Base-by-base conservation (phyloP, 495 filamentous ascomycete species). In the Aspergillus biplanus region DNA sequence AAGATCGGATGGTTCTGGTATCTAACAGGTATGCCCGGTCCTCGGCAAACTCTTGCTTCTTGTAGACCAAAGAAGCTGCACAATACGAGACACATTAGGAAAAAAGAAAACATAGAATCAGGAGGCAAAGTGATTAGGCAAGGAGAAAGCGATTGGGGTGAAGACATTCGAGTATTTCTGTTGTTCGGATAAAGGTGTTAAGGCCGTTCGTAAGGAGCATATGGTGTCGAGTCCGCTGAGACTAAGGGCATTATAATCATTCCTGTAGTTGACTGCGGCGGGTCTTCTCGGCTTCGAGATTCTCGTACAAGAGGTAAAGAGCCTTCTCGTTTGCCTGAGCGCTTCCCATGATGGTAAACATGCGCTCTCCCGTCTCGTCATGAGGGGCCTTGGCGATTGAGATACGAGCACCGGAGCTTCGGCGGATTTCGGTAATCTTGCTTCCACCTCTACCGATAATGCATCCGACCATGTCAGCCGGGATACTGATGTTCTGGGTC, bases 341-440 rank as follows among this genome's bases (percentile, higher is more conserved):
- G 60, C 91, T 96, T 62, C 95, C 95, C 85, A 96, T 97, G 73
- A 99, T 97, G 65, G 95, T 98, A 81, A 98, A 99, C 95, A 99
- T 98, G 70, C 95, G 88, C 85, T 99, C 95, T 57, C 95, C 95
- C 52, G 92, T 93, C 59, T 98, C 96, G 67, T 98, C 95, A 69
- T 99, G 95, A 35, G 96, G 92, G 27, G 92, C 91, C 83, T 99
- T 99, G 66, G 95, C 95, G 74, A 99, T 99, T 61, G 92, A 97
- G 79, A 99, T 99, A 65, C 93, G 89, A 58, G 95, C 95, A 58
- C 94, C 94, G 65, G 95, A 99, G 59, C 87, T 92, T 78, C 96
- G 93, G 70, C 95, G 89, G 68, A 99, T 99, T 78, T 99, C 95
- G 71, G 91, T 96, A 71, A 99, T 99, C 85, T 98, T 99, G 81